A percentile compares a stretch with the other conserved stretches of the same genome.
Evolutionary conservation across 2,329 filamentous ascomycete species (phyloP).

Genomic region (Myotisia sp.): DNA sequence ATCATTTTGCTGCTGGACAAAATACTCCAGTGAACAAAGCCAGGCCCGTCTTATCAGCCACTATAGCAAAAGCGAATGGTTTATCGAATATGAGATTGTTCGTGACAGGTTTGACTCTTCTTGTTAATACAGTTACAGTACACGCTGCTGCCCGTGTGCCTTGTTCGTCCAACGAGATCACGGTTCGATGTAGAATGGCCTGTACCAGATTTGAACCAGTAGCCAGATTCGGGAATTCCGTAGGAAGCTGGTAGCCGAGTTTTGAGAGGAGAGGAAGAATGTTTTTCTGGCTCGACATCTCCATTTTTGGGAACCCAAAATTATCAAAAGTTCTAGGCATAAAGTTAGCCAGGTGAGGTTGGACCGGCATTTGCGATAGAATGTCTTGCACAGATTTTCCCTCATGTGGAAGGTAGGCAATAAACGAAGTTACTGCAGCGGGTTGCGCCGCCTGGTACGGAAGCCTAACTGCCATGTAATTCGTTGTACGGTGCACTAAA

Average conservation of each 20-base stretch:
- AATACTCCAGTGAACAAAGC: constrained; percentile 2
- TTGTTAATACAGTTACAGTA: constrained; percentile 1
- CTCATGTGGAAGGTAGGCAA: neutral
- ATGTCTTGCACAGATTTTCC: neutral
- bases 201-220: neutral
- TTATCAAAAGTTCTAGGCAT: neutral
- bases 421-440: constrained; percentile 1
- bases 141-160: neutral
- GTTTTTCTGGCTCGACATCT: neutral
- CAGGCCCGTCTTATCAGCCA: neutral
- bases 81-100: constrained; percentile 1
- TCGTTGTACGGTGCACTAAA: neutral
- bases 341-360: neutral
- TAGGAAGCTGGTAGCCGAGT: neutral
- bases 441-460: neutral
- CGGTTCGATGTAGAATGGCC: constrained; percentile 1
- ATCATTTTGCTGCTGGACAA: too few species aligned
- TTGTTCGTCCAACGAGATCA: constrained; percentile 2
- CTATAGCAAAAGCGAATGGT: constrained; percentile 2
- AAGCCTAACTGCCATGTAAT: neutral
- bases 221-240: neutral
- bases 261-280: neutral
- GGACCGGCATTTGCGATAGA: neutral
- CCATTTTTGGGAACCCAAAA: constrained; percentile 4
- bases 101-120: neutral